Evolutionary conservation across 805 yeast genomes (phyloP).

Genomic region (Limtongia smithiae): DNA sequence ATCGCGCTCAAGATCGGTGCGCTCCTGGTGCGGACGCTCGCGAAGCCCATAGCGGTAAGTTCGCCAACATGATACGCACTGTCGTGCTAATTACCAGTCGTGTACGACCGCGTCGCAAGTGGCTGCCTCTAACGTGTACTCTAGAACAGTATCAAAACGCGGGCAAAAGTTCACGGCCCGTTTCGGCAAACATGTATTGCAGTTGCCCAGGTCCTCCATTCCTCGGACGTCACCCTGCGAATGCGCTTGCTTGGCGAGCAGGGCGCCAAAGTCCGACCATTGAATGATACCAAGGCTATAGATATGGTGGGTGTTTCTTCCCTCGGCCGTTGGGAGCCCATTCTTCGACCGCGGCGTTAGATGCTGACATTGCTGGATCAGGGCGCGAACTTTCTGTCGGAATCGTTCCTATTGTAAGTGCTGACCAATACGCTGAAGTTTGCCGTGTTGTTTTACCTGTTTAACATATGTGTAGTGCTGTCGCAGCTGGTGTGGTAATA

Average conservation of each 20-base stretch:
- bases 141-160: constrained; percentile 58
- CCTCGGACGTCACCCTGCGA: constrained; percentile 59
- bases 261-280: constrained; percentile 58
- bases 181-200: constrained; percentile 61
- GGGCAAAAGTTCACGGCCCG: constrained; percentile 66
- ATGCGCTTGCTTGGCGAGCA: constrained; percentile 56
- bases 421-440: too few species aligned
- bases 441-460: too few species aligned
- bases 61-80: neutral
- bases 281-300: constrained; percentile 77
- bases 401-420: constrained; percentile 59
- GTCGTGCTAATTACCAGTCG: neutral
- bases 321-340: neutral
- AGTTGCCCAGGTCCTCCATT: constrained; percentile 70
- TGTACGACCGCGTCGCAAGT: neutral
- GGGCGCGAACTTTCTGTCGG: constrained; percentile 78
- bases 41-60: constrained; percentile 70
- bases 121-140: constrained; percentile 7
- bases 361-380: neutral
- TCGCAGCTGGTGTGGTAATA: constrained; percentile 72
- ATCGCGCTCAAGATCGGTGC: constrained; percentile 72
- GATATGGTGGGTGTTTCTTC: constrained; percentile 43
- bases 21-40: constrained; percentile 65
- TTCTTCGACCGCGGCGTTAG: neutral
- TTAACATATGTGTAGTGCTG: constrained; percentile 40